Conservation (phyloP, 2,329 filamentous ascomycete genomes). For the Pestalotiopsis sp. region DNA sequence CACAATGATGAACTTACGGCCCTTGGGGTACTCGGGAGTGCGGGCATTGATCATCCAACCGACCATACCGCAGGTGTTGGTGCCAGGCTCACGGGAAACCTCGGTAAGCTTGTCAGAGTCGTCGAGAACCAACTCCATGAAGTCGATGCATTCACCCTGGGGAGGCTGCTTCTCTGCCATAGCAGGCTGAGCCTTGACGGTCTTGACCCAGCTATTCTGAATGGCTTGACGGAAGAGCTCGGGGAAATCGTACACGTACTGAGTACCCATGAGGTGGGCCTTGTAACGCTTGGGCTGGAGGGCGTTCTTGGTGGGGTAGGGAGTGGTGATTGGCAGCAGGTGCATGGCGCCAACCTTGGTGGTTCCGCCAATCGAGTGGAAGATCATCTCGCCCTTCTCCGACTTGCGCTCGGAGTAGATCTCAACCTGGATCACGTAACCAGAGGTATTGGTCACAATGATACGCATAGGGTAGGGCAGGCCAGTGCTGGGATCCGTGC, state of each 20-base stretch:
- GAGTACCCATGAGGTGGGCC: conserved; percentile 97
- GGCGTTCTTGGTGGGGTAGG: conserved; percentile 98
- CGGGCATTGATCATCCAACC: conserved; percentile 94
- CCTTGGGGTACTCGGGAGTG: conserved; percentile 92
- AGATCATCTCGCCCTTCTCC: conserved; percentile 96
- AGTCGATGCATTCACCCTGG: conserved; percentile 88
- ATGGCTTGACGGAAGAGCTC: conserved; percentile 98
- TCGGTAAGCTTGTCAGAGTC: conserved; percentile 90
- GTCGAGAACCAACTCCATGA: conserved; percentile 91
- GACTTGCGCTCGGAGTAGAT: conserved; percentile 97
- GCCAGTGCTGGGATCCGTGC: conserved; percentile 84
- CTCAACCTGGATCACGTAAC: conserved; percentile 96
- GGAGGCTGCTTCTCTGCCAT: conserved; percentile 80
- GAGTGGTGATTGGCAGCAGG: conserved; percentile 83
- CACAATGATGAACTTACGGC: conserved; percentile 90
- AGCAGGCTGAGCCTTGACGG: conserved; percentile 70
- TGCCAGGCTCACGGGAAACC: conserved; percentile 91
- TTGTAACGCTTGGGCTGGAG: conserved; percentile 99
- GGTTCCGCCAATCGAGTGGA: conserved; percentile 95
- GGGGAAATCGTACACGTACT: conserved; percentile 99
- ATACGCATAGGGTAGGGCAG: conserved; percentile 90
- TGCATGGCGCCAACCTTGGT: conserved; percentile 97
- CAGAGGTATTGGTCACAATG: conserved; percentile 96
- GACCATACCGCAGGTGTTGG: conserved; percentile 97
- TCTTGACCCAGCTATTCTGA: conserved; percentile 88